These are phyloP conservation scores for Penicillium sp. DNA, from an alignment of 2,329 filamentous ascomycete genomes.

Conservation along the genomic window DNA sequence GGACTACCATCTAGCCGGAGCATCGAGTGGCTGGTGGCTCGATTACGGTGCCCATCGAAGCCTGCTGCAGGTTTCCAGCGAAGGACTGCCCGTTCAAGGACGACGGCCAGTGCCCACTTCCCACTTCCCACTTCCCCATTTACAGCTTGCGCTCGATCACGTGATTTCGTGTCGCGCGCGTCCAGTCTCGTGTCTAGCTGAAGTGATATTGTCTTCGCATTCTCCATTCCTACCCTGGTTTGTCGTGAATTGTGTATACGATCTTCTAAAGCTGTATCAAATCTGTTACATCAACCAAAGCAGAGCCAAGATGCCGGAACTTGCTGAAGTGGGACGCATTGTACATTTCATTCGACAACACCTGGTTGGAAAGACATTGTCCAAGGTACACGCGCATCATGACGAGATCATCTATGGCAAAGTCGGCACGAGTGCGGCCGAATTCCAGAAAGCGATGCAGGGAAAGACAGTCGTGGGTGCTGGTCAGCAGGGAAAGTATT, in stretches of 20 bases:
- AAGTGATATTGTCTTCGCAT: not conserved
- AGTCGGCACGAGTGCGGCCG: constrained; percentile 69
- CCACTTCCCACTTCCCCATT: too few species aligned
- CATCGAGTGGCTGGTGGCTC: too few species aligned
- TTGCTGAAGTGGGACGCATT: constrained; percentile 67
- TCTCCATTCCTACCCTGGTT: constrained; percentile 2
- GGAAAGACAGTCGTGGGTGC: constrained; percentile 67
- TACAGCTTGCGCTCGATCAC: constrained; percentile 9
- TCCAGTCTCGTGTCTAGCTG: constrained; percentile 12
- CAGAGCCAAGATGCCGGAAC: constrained; percentile 40
- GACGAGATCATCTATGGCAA: constrained; percentile 88
- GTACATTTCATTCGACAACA: constrained; percentile 78
- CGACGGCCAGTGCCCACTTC: too few species aligned
- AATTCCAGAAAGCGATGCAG: constrained; percentile 66
- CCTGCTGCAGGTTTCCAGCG: too few species aligned
- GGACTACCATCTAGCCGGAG: too few species aligned
- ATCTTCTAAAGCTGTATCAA: not conserved
- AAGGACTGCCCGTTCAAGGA: too few species aligned
- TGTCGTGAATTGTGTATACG: not conserved
- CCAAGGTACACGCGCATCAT: constrained; percentile 63
- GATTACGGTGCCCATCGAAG: too few species aligned
- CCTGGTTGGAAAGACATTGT: constrained; percentile 76
- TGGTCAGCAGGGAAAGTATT: constrained; percentile 92
- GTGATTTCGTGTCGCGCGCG: constrained; percentile 24
- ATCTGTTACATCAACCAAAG: not conserved